phyloP scores from a whole-genome alignment of 2,329 filamentous ascomycete species.

The Ceratocystis eucalypticola region DNA sequence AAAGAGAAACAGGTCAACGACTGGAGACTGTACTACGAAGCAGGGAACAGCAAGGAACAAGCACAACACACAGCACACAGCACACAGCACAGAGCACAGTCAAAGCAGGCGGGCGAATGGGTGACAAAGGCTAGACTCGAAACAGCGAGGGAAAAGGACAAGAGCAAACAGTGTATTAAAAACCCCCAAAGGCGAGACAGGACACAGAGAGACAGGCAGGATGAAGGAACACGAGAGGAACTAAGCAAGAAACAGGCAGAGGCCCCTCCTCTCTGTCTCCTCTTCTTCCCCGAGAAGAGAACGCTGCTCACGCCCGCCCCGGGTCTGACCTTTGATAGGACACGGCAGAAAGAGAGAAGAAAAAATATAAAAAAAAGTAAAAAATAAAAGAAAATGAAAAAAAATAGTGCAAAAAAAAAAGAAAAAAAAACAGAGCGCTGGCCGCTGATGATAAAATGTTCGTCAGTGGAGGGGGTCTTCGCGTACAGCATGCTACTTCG shows the following conservation, averaged over 20 bases:
- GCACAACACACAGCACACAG: neutral
- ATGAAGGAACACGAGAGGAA: conserved; percentile 6
- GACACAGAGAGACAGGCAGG: neutral
- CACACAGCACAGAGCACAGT: too few species aligned
- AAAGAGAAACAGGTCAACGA: neutral
- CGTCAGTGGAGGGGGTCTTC: too few species aligned
- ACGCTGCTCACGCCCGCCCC: conserved; percentile 5
- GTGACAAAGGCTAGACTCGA: conserved; percentile 3
- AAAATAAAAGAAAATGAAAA: neutral
- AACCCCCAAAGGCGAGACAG: too few species aligned
- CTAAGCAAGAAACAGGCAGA: neutral
- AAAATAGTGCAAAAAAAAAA: neutral
- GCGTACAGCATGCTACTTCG: too few species aligned
- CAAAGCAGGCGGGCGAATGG: neutral
- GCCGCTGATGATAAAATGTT: neutral
- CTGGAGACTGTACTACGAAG: neutral
- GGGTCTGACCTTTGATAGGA: neutral
- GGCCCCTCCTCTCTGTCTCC: neutral
- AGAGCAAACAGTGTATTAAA: neutral
- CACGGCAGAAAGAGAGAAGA: neutral
- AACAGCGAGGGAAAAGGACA: neutral
- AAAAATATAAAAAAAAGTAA: neutral
- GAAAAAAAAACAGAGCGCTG: neutral
- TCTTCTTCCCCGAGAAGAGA: neutral
- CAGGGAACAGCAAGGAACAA: neutral